Evolutionary conservation across 305 asterid genomes (phyloP).

Genomic region (Galium porrigens): DNA sequence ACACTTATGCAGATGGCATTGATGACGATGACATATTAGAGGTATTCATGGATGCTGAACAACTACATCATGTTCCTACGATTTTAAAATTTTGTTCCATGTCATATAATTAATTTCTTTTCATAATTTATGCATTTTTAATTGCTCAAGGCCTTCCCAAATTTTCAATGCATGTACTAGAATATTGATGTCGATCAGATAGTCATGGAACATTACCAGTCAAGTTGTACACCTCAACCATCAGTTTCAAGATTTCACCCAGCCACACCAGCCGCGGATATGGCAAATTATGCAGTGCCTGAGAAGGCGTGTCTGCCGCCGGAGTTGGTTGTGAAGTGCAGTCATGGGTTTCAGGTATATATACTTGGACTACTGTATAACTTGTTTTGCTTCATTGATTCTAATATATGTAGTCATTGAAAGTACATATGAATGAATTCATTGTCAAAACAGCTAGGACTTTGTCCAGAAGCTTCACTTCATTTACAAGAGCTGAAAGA

Average conservation of each 20-base stretch:
- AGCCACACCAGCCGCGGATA: constrained; percentile 38
- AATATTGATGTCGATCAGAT: constrained; percentile 74
- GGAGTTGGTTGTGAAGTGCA: constrained; percentile 57
- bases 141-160: not conserved
- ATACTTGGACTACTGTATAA: constrained; percentile 10
- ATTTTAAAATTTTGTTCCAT: not conserved
- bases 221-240: constrained; percentile 64
- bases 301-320: constrained; percentile 49
- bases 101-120: not conserved
- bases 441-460: constrained; percentile 54
- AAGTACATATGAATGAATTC: constrained; percentile 18
- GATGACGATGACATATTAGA: constrained; percentile 72
- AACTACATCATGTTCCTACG: not conserved
- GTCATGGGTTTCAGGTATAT: constrained; percentile 64
- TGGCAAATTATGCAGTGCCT: constrained; percentile 15
- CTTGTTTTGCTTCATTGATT: constrained; percentile 14
- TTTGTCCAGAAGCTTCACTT: constrained; percentile 63
- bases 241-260: constrained; percentile 54
- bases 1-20: constrained; percentile 24
- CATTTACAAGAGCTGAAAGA: constrained; percentile 83
- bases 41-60: constrained; percentile 29
- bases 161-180: constrained; percentile 24
- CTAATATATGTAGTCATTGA: constrained; percentile 4
- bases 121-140: not conserved
- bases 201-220: constrained; percentile 54